phyloP scores from a whole-genome alignment of 2,329 filamentous ascomycete genomes.

The Chaetomium strumarium region DNA sequence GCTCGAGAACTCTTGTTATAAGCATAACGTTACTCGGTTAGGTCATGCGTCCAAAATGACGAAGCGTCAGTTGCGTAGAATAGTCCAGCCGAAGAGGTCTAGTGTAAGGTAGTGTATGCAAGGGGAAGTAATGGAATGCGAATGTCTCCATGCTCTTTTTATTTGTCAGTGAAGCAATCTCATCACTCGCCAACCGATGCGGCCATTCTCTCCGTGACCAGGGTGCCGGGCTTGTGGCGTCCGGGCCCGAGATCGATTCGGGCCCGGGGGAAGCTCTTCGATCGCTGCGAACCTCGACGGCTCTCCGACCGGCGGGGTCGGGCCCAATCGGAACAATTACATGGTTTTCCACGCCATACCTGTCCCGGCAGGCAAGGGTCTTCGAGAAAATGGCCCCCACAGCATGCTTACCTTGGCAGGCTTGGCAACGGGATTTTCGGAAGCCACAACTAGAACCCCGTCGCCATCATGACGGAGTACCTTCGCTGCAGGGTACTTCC shows the following conservation, averaged over 20 bases:
- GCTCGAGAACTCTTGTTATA: too few relatives aligned
- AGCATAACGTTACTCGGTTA: too few relatives aligned
- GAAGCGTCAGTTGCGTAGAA: too few relatives aligned
- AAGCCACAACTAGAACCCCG: neutral
- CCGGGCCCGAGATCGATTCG: slow-evolving; percentile 6
- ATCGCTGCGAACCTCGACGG: neutral
- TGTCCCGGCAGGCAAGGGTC: slow-evolving; percentile 9
- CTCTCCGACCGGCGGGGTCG: neutral
- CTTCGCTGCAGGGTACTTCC: neutral
- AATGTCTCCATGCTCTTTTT: too few relatives aligned
- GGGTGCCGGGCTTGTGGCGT: neutral
- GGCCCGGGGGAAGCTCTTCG: neutral
- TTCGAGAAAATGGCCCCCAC: slow-evolving; percentile 16
- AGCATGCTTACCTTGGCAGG: slow-evolving; percentile 12
- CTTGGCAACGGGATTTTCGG: slow-evolving; percentile 14
- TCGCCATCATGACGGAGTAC: neutral
- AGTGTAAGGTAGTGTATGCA: too few relatives aligned
- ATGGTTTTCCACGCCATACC: slow-evolving; percentile 1
- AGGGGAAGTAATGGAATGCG: too few relatives aligned
- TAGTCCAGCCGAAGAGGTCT: too few relatives aligned
- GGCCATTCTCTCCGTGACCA: neutral
- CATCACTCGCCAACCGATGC: too few relatives aligned
- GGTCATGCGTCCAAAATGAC: too few relatives aligned
- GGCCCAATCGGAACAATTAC: slow-evolving; percentile 18
- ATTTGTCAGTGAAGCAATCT: too few relatives aligned